These are phyloP conservation scores for Oryza nivara DNA, from an alignment of 176 grass and related monocot species.

Conservation along the genomic window DNA sequence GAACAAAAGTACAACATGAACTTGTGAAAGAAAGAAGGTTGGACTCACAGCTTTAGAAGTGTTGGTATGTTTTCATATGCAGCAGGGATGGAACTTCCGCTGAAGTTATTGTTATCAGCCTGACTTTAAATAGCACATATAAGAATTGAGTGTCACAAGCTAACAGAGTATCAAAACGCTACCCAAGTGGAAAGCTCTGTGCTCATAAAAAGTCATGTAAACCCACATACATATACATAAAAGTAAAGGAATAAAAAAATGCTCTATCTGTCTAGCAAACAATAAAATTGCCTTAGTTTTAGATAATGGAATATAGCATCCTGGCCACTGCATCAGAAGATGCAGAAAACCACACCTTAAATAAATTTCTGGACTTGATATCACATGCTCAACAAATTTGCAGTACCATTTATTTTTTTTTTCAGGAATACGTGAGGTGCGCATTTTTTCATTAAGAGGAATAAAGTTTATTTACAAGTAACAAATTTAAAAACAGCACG, in stretches of 20 bases:
- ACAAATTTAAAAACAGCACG: too few relatives aligned
- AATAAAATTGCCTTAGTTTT: neutral
- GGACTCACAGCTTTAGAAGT: conserved; percentile 90
- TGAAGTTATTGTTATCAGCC: conserved; percentile 96
- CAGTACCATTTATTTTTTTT: neutral
- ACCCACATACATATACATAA: too few relatives aligned
- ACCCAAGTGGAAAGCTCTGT: neutral
- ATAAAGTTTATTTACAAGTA: too few relatives aligned
- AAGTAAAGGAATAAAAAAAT: neutral
- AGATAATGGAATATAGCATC: neutral
- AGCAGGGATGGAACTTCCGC: conserved; percentile 77
- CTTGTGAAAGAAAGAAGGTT: conserved; percentile 12
- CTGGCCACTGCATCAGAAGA: neutral
- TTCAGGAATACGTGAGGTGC: too few relatives aligned
- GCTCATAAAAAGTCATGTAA: too few relatives aligned
- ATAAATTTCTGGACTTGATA: neutral
- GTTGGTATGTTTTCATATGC: conserved; percentile 62
- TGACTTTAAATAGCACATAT: conserved; percentile 67
- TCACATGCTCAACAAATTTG: conserved; percentile 33
- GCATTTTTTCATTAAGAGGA: too few relatives aligned
- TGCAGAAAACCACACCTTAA: neutral
- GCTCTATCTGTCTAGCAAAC: neutral
- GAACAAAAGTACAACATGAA: neutral
- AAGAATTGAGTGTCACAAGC: conserved; percentile 28
- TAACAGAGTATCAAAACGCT: conserved; percentile 11